Base-by-base conservation (phyloP, 495 filamentous ascomycete species). In the Staphylotrichum longicolle region DNA sequence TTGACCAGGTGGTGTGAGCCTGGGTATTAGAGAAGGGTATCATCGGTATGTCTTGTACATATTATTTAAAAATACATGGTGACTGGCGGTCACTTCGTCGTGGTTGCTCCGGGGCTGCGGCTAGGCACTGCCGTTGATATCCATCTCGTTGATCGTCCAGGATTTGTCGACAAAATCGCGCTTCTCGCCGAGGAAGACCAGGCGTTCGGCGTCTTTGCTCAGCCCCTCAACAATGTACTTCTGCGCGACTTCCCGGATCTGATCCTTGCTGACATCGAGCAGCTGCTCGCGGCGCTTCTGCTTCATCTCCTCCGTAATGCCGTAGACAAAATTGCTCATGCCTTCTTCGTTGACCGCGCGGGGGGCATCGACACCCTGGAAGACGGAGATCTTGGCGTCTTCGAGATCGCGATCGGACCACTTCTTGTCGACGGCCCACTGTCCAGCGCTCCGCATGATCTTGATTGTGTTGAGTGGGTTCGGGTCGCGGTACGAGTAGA, bases 401-500 rank as follows among this genome's bases (percentile, higher is more conserved):
- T 97, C 93, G 12, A 98, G 80, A 68, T 98, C 93, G 20, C 86
- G 86, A 30, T 87, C 87, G 0, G 87, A 87, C 94, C 94, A 98
- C 56, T 86, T 72, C 63, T 88, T 88, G 64, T 95, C 88, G 53
- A 88, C 76, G 7, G 95, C 95, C 82, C 89, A 97, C 51, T 83
- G 77, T 14, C 94, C 95, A 8, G 91, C 89, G 63, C 87, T 87
- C 27, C 80, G 77, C 84, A 98, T 96, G 50, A 97, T 88, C 57
- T 84, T 87, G 62, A 98, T 75, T 0, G 90, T 90, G 72, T 96
- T 97, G 60, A 86, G 77, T 8, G 95, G 92, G 70, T 97, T 96
- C n/a, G 95, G 94, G 74, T 98, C 94, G 14, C 94, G 87, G 77
- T 98, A 98, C 61, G 89, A 93, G 76, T 93, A 96, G 76, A 96